Evolutionary conservation across 306 rosid species (phyloP).

Genomic region (Prunus fruticosa): DNA sequence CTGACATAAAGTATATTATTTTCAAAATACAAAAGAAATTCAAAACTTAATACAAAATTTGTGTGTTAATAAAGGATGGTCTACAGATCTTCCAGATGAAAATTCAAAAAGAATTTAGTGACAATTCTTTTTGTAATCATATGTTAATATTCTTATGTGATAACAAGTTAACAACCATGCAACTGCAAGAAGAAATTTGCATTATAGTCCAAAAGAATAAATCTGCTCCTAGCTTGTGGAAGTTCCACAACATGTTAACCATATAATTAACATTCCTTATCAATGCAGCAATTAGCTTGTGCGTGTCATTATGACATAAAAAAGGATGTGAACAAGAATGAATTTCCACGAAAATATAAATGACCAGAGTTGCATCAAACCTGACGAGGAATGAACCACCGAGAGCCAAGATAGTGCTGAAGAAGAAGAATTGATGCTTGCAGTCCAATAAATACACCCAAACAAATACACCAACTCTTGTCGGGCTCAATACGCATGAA

Average conservation of each 20-base stretch:
- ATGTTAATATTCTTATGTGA: background rate
- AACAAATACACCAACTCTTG: constrained; percentile 69
- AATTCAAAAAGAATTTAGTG: background rate
- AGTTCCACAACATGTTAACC: background rate
- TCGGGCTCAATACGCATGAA: constrained; percentile 91
- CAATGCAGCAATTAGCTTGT: background rate
- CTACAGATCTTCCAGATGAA: background rate
- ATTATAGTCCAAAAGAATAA: background rate
- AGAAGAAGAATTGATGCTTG: constrained; percentile 85
- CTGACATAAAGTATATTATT: background rate
- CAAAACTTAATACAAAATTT: background rate
- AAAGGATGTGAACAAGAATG: background rate
- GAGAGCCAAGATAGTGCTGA: constrained; percentile 92
- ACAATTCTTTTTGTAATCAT: background rate
- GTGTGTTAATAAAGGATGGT: background rate
- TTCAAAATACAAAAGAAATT: background rate
- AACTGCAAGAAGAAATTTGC: background rate
- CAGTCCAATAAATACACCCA: constrained; percentile 62
- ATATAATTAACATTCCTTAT: background rate
- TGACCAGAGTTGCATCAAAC: constrained; percentile 34
- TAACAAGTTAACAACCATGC: background rate
- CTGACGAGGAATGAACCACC: constrained; percentile 99
- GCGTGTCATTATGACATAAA: background rate
- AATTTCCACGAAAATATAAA: background rate
- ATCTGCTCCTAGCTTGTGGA: background rate